phyloP scores from a whole-genome alignment of 2,329 filamentous ascomycete species.

The Tolypocladium endophyticum region DNA sequence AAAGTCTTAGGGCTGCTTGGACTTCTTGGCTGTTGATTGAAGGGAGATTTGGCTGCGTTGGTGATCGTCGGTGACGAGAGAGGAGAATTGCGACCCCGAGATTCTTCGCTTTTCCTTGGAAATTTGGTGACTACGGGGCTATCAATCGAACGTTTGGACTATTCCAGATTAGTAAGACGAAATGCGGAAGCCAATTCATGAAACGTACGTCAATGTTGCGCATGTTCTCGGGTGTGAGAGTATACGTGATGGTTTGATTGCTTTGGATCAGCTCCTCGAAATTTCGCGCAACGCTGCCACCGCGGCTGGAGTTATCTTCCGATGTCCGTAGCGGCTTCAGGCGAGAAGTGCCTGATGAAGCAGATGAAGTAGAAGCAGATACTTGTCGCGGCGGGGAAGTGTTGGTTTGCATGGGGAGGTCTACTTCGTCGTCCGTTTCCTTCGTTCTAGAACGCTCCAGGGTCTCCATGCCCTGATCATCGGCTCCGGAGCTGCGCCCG shows the following conservation, averaged over 20 bases:
- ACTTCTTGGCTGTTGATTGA: slow-evolving; percentile 3
- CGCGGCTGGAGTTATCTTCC: slow-evolving; percentile 41
- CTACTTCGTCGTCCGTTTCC: slow-evolving; percentile 24
- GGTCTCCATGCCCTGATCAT: slow-evolving; percentile 27
- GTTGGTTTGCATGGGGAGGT: slow-evolving; percentile 10
- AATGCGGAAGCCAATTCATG: too few species aligned
- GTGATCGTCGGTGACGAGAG: slow-evolving; percentile 36
- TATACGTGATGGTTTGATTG: slow-evolving; percentile 74
- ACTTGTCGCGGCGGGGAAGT: slow-evolving; percentile 23
- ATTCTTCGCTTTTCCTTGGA: slow-evolving; percentile 36
- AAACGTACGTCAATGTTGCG: slow-evolving; percentile 59
- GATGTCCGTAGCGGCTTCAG: slow-evolving; percentile 45
- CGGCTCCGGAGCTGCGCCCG: slow-evolving; percentile 14
- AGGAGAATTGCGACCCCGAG: slow-evolving; percentile 28
- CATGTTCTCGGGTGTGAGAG: slow-evolving; percentile 70
- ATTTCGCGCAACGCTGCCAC: slow-evolving; percentile 52
- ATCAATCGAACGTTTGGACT: slow-evolving; percentile 30
- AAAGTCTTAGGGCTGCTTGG: slow-evolving; percentile 5
- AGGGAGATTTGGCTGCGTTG: slow-evolving; percentile 21
- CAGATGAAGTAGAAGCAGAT: slow-evolving; percentile 40
- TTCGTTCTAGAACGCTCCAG: slow-evolving; percentile 24
- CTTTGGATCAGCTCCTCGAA: slow-evolving; percentile 76
- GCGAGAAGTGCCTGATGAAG: slow-evolving; percentile 38
- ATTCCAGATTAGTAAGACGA: slow-evolving; percentile 4
- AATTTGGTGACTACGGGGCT: slow-evolving; percentile 31